Evolutionary conservation across 139 green algal genomes (phyloP).

Genomic region (Picochlorum sp.): DNA sequence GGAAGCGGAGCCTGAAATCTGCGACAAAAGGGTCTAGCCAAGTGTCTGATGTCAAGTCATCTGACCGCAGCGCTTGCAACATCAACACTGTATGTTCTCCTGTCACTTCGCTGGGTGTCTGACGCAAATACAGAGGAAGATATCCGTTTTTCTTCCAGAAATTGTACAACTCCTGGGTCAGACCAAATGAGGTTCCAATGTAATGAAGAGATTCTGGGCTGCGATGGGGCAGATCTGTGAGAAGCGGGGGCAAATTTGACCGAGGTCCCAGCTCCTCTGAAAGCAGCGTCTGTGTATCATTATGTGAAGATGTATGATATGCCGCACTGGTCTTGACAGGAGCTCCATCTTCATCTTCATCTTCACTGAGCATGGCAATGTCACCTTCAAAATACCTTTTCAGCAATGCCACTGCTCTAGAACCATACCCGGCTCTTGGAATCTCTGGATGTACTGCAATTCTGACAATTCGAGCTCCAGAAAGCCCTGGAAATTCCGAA

Average conservation of each 20-base stretch:
- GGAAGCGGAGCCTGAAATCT: constrained; percentile 66
- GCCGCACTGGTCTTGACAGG: neutral
- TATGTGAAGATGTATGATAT: neutral
- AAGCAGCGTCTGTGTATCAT: constrained; percentile 35
- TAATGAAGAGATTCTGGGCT: constrained; percentile 86
- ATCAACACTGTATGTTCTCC: constrained; percentile 91
- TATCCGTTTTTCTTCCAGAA: constrained; percentile 82
- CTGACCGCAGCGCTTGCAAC: constrained; percentile 60
- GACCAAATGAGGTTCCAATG: constrained; percentile 83
- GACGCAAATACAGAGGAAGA: constrained; percentile 85
- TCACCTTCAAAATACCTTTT: constrained; percentile 58
- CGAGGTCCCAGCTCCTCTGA: constrained; percentile 70
- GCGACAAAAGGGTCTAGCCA: constrained; percentile 72
- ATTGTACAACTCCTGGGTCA: constrained; percentile 84
- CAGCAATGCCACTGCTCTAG: constrained; percentile 53
- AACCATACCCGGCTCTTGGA: constrained; percentile 58
- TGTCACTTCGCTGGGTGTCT: constrained; percentile 76
- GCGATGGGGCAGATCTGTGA: constrained; percentile 68
- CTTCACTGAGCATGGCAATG: constrained; percentile 37
- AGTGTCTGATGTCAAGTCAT: constrained; percentile 46
- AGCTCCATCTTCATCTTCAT: neutral
- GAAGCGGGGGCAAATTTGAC: constrained; percentile 74
- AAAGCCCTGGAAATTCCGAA: constrained; percentile 80
- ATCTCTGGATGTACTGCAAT: constrained; percentile 93
- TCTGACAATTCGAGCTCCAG: constrained; percentile 85